Evolutionary conservation across 2,329 filamentous ascomycete genomes (phyloP).

Genomic region (Aspergillus tubingensis): DNA sequence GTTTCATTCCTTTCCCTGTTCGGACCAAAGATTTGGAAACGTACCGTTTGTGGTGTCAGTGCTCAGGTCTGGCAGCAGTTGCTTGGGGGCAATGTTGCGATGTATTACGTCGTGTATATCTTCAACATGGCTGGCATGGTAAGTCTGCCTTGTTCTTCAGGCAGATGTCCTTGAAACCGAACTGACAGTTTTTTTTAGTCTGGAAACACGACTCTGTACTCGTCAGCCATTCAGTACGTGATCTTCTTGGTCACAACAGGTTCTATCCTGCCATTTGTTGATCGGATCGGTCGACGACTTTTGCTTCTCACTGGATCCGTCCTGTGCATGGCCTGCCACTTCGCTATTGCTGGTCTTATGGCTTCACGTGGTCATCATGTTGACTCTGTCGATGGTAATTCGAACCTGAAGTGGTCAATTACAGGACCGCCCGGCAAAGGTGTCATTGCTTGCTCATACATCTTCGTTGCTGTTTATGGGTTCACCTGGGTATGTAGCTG

Average conservation of each 20-base stretch:
- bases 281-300: constrained; percentile 52
- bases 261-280: constrained; percentile 52
- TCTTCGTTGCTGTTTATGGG: constrained; percentile 40
- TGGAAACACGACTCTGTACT: constrained; percentile 49
- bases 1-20: constrained; percentile 47
- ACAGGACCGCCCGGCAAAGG: constrained; percentile 55
- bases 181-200: constrained; percentile 24
- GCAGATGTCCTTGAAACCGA: not conserved
- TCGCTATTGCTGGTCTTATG: constrained; percentile 57
- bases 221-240: constrained; percentile 59
- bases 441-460: constrained; percentile 67
- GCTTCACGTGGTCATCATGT: constrained; percentile 51
- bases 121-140: constrained; percentile 61
- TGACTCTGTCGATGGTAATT: constrained; percentile 50
- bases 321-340: constrained; percentile 53
- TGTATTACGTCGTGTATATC: constrained; percentile 64
- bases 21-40: constrained; percentile 51
- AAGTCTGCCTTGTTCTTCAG: not conserved
- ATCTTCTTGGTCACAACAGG: constrained; percentile 58
- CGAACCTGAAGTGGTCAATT: constrained; percentile 50
- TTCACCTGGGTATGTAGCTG: constrained; percentile 45
- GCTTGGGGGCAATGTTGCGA: constrained; percentile 59
- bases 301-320: constrained; percentile 52
- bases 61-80: constrained; percentile 61
- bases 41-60: constrained; percentile 55